A percentile compares a stretch with the other conserved stretches of the same genome.
phyloP scores from a whole-genome alignment of 257 asterid genomes.

The Linderniella brevidens region DNA sequence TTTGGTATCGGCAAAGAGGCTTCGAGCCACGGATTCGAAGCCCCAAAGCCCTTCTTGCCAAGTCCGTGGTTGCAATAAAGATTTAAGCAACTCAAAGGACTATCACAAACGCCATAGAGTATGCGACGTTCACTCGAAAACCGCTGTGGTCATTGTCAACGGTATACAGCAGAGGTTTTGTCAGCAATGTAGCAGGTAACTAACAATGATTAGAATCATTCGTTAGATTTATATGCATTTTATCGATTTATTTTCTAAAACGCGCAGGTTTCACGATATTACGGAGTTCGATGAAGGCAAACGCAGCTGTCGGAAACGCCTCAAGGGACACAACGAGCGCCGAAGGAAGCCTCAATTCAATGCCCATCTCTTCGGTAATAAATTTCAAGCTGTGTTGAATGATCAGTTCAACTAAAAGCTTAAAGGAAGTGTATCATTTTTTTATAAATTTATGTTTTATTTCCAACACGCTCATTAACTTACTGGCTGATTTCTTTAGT shows the following conservation, averaged over 20 bases:
- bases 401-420: too few species aligned
- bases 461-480: too few species aligned
- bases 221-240: too few species aligned
- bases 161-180: slow-evolving; percentile 59
- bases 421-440: too few species aligned
- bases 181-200: slow-evolving; percentile 77
- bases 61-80: slow-evolving; percentile 53
- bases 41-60: slow-evolving; percentile 35
- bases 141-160: slow-evolving; percentile 43
- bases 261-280: slow-evolving; percentile 62
- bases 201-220: too few species aligned
- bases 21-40: slow-evolving; percentile 14
- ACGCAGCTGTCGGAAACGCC: slow-evolving; percentile 84
- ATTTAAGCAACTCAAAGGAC: slow-evolving; percentile 48
- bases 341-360: slow-evolving; percentile 83
- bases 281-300: slow-evolving; percentile 80
- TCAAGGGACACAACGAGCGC: slow-evolving; percentile 77
- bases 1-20: slow-evolving; percentile 18
- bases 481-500: too few species aligned
- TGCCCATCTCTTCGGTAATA: slow-evolving; percentile 26
- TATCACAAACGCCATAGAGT: slow-evolving; percentile 67
- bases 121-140: slow-evolving; percentile 56
- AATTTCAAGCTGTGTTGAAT: slow-evolving; percentile 32
- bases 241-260: too few species aligned
- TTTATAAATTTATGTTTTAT: too few species aligned